A percentile compares a stretch with the other conserved stretches of the same genome.
Evolutionary conservation across 129 eudicot genomes (phyloP).

Genomic region (Oenanthe sinensis): DNA sequence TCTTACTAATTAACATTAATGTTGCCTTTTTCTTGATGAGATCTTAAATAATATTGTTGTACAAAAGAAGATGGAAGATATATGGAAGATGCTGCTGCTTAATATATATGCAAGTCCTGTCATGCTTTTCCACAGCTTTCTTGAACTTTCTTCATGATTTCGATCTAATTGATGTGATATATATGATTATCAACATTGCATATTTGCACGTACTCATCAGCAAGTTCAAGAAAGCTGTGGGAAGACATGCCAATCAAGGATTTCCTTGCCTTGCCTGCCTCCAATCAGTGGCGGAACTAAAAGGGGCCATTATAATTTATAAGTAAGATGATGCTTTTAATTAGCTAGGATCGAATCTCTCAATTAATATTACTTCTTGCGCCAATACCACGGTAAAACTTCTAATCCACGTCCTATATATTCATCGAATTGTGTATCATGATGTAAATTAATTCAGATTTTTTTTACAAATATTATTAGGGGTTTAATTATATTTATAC

Average conservation of each 20-base stretch:
- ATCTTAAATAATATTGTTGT: neutral
- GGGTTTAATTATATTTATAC: neutral
- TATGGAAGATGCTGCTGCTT: neutral
- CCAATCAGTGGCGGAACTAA: too few relatives aligned
- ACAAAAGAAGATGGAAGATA: too few relatives aligned
- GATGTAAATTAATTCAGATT: neutral
- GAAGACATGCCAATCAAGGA: slow-evolving; percentile 44
- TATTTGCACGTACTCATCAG: neutral
- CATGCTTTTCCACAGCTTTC: slow-evolving; percentile 92
- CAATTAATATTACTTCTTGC: neutral
- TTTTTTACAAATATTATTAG: neutral
- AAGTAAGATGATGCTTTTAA: too few relatives aligned
- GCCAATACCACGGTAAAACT: neutral
- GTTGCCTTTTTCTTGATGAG: neutral
- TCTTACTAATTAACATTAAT: neutral
- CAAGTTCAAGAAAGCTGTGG: slow-evolving; percentile 76
- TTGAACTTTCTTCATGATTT: slow-evolving; percentile 41
- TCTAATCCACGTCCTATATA: neutral
- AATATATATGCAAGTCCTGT: slow-evolving; percentile 19
- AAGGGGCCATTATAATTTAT: neutral
- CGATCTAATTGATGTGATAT: neutral
- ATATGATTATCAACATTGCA: neutral
- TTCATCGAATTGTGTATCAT: neutral
- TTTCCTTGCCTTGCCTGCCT: neutral
- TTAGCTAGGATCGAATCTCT: too few relatives aligned